Evolutionary conservation across 75 land plant species (phyloP), one percentile per base, ranked within the genome.

Genomic region (Pseudotsuga menziesii): DNA sequence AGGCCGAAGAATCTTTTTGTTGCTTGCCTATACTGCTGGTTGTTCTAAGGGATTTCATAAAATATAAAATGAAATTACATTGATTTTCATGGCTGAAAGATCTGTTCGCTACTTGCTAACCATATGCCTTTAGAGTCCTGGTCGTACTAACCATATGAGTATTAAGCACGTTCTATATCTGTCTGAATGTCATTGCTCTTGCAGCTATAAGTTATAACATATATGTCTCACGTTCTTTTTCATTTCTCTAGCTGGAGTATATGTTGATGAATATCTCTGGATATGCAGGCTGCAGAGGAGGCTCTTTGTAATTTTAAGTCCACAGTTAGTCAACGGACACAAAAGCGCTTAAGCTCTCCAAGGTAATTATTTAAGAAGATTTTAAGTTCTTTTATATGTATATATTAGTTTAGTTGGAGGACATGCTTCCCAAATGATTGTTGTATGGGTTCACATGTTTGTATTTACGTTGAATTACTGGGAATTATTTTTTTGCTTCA

Each of bases 211-310:
- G n/a, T n/a, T n/a, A n/a, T n/a, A n/a, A n/a, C 22, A 16, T 39
- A 7, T 4, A 36, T 39, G 9, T 67, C 32, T 32, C 19, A 64
- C 3, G 14, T 3, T 22, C 78, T 58, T 57, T 8, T 3, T 73
- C 9, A 12, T 0, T 32, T 29, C 35, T 44, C 27, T 79, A 16
- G 35, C 19, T 74, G 5, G 27, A 56, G 56, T 35, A 5, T 29
- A 11, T 55, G 5, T 52, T 4, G 67, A 16, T 2, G 26, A 15
- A 36, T 13, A 29, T 17, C 29, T 69, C 39, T 19, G 2, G 9
- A 29, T 25, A 57, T 32, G 20, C 82, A 91, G 93, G 93, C 93
- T 84, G 82, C 93, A 73, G 90, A 88, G 41, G 84, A 86, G 72
- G 90, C 93, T 6, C 87, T 91, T 75, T 85, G 81, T 69, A 73